These are phyloP conservation scores for Gossypioides kirkii DNA, from an alignment of 345 rosid species.

Conservation along the genomic window DNA sequence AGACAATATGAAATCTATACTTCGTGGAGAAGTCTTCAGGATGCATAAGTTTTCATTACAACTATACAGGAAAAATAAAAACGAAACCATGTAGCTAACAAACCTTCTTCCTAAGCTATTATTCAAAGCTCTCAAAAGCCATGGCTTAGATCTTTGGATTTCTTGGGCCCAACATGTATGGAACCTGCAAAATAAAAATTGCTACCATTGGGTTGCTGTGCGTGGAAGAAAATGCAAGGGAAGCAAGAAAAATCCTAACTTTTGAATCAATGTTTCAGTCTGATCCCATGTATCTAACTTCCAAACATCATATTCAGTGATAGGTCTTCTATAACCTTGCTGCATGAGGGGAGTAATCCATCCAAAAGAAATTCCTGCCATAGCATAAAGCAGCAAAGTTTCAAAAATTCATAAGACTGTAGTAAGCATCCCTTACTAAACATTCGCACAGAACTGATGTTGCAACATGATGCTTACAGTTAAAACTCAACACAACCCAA, in stretches of 20 bases:
- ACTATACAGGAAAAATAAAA: neutral
- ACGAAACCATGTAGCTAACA: neutral
- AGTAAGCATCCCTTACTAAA: neutral
- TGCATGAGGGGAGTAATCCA: slow-evolving; percentile 93
- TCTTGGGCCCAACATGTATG: slow-evolving; percentile 73
- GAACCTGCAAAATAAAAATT: slow-evolving; percentile 46
- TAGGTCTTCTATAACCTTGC: slow-evolving; percentile 77
- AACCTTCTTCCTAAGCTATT: slow-evolving; percentile 83
- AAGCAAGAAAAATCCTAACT: slow-evolving; percentile 34
- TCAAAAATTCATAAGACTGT: neutral
- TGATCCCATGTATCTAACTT: slow-evolving; percentile 87
- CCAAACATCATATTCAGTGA: slow-evolving; percentile 92
- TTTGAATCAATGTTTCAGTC: slow-evolving; percentile 62
- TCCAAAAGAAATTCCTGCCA: slow-evolving; percentile 55
- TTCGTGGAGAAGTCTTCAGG: neutral
- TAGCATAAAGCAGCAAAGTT: slow-evolving; percentile 9
- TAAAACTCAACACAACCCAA: neutral
- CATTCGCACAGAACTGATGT: neutral
- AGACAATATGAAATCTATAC: neutral
- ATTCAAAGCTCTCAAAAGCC: slow-evolving; percentile 86
- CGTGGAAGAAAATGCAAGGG: slow-evolving; percentile 16
- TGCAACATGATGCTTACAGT: neutral
- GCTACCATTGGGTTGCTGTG: neutral
- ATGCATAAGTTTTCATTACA: neutral
- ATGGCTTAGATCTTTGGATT: slow-evolving; percentile 55